Evolutionary conservation across 495 filamentous ascomycete genomes (phyloP), one percentile per base, ranked within the genome.

Genomic region (Annulohypoxylon stygium): DNA sequence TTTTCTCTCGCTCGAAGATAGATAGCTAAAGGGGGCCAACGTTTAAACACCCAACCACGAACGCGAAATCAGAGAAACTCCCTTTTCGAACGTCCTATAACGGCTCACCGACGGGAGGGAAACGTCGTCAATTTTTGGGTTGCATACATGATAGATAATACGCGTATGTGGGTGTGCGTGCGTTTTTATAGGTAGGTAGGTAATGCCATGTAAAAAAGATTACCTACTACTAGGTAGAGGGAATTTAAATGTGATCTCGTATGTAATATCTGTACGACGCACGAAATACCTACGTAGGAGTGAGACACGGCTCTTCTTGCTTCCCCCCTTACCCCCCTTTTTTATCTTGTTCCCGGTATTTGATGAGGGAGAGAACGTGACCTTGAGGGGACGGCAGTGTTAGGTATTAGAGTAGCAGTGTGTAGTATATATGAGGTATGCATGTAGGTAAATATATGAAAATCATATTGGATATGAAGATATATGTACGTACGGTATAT

Each of bases 191-290:
- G 12, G 12, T n/a, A 14, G 36, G 36, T 39, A 39, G 8, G 36
- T 39, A 36, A 43, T 47, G 43, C 18, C 11, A 47, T 39, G 37
- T 39, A 47, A 47, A 8, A 10, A 30, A 33, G 20, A 25, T 11
- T 14, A 43, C 14, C 30, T 30, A 30, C 30, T 30, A 30, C 5
- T 30, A 47, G 43, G 16, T 23, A 54, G 25, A 54, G 50, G 25
- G 50, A 54, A 54, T 54, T 54, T 54, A 14, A 6, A 30, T 33
- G 48, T 51, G 48, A 25, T 12, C 48, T 33, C 26, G 25, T 33
- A 33, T 33, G 51, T 55, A 33, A 34, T 57, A 51, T 63, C 8
- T 62, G 66, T 69, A 70, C 61, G 61, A 74, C 71, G 66, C 61
- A 70, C 61, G 61, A 62, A 70, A 74, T 74, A 66, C 12, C n/a